Evolutionary conservation across 768 basidiomycete species (phyloP).

Genomic region (Podaxis sp.): DNA sequence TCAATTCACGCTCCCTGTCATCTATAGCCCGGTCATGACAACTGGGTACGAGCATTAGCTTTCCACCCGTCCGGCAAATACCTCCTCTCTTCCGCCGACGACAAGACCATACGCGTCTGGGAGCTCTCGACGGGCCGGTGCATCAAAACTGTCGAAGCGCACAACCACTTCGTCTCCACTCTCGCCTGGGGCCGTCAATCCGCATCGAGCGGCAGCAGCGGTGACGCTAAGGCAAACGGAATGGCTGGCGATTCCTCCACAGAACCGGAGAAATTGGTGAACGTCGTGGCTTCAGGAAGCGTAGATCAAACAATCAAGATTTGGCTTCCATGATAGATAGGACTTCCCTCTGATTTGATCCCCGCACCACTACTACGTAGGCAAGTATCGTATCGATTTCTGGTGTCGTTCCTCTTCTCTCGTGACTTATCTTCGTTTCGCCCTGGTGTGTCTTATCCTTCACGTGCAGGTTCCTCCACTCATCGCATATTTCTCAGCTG

Average conservation of each 20-base stretch:
- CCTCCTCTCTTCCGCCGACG: constrained; percentile 88
- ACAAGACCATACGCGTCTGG: constrained; percentile 91
- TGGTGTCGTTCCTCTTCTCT: neutral
- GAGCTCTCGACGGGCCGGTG: constrained; percentile 84
- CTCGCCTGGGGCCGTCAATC: constrained; percentile 76
- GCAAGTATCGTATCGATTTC: neutral
- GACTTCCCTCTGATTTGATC: constrained; percentile 1
- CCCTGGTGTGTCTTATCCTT: neutral
- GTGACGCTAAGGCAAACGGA: constrained; percentile 31
- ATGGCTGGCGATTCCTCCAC: constrained; percentile 30
- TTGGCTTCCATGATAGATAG: constrained; percentile 49
- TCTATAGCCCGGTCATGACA: constrained; percentile 72
- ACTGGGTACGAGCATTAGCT: constrained; percentile 85
- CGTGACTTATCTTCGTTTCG: neutral
- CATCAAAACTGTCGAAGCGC: constrained; percentile 84
- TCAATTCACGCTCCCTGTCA: constrained; percentile 10
- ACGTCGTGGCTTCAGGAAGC: constrained; percentile 68
- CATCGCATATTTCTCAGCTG: neutral
- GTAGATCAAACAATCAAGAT: constrained; percentile 69
- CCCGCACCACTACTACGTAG: neutral
- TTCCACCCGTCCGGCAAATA: constrained; percentile 92
- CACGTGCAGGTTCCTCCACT: neutral
- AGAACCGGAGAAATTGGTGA: constrained; percentile 59
- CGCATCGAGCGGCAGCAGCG: constrained; percentile 33
- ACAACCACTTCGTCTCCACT: constrained; percentile 79